These are phyloP conservation scores for Candolleomyces efflorescens DNA, from an alignment of 768 basidiomycete species.

Conservation along the genomic window DNA sequence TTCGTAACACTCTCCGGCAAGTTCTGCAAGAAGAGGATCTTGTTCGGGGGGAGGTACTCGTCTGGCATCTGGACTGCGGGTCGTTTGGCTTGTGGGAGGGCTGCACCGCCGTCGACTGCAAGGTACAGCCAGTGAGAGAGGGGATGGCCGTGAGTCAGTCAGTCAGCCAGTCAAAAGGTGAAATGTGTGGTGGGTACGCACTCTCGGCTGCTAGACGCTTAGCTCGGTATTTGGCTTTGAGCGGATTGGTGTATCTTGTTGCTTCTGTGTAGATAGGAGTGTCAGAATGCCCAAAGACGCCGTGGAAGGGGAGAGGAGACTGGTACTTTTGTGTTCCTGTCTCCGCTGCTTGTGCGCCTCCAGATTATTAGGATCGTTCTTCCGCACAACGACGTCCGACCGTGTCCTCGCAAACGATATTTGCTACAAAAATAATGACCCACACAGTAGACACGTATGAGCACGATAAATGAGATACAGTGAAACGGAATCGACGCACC, in stretches of 20 bases:
- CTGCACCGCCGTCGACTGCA: constrained; percentile 65
- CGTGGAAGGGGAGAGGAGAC: too few species aligned
- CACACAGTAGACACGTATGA: constrained; percentile 2
- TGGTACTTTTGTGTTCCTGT: constrained; percentile 83
- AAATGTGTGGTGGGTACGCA: constrained; percentile 29
- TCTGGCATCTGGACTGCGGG: constrained; percentile 97
- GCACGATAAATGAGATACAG: neutral
- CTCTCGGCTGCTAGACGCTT: constrained; percentile 81
- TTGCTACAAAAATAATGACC: constrained; percentile 60
- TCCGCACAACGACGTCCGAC: constrained; percentile 88
- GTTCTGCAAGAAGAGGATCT: constrained; percentile 97
- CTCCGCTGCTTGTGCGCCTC: constrained; percentile 75
- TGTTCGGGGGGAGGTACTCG: constrained; percentile 99
- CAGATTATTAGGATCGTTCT: constrained; percentile 57
- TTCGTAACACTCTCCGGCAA: constrained; percentile 91
- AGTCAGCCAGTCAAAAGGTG: neutral
- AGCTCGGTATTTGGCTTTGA: constrained; percentile 80
- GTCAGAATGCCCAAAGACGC: too few species aligned
- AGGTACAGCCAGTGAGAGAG: neutral
- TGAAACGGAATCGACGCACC: constrained; percentile 49
- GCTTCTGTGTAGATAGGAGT: constrained; percentile 42
- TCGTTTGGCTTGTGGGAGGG: constrained; percentile 65
- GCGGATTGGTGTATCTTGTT: constrained; percentile 84
- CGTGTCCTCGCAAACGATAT: constrained; percentile 87
- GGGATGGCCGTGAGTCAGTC: constrained; percentile 8